Conservation (phyloP, 2,329 filamentous ascomycete genomes). For the Aspergillus bombycis region DNA sequence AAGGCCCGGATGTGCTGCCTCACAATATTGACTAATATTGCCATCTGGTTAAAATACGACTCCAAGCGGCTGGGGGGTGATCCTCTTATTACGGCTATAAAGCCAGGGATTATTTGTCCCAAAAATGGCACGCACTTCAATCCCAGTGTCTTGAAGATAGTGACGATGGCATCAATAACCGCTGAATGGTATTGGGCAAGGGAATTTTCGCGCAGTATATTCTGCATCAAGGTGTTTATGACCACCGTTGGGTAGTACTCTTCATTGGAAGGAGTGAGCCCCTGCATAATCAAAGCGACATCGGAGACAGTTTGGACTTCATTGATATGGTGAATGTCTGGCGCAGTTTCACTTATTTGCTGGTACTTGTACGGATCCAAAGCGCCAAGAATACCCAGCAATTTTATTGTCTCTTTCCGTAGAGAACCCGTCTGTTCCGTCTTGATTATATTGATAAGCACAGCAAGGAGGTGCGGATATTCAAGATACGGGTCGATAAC, state of each 20-base stretch:
- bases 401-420: slow-evolving; percentile 90
- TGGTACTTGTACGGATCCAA: slow-evolving; percentile 94
- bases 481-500: slow-evolving; percentile 96
- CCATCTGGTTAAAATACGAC: slow-evolving; percentile 96
- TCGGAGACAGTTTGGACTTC: slow-evolving; percentile 77
- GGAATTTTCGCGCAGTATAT: slow-evolving; percentile 85
- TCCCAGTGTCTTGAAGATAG: slow-evolving; percentile 94
- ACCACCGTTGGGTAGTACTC: slow-evolving; percentile 98
- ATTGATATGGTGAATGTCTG: slow-evolving; percentile 73
- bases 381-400: slow-evolving; percentile 93
- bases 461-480: slow-evolving; percentile 89
- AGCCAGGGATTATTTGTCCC: slow-evolving; percentile 90
- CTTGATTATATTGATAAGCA: slow-evolving; percentile 91
- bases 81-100: slow-evolving; percentile 83
- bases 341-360: slow-evolving; percentile 86
- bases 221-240: slow-evolving; percentile 88
- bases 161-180: slow-evolving; percentile 97
- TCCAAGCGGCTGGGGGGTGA: slow-evolving; percentile 79
- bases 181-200: slow-evolving; percentile 87
- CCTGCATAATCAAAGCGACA: slow-evolving; percentile 97
- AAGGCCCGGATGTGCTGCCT: slow-evolving; percentile 94
- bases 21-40: slow-evolving; percentile 90
- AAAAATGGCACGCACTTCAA: slow-evolving; percentile 96
- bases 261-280: slow-evolving; percentile 92
- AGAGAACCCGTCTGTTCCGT: slow-evolving; percentile 85